Evolutionary conservation across 345 rosid genomes (phyloP).

Genomic region (Punica granatum): DNA sequence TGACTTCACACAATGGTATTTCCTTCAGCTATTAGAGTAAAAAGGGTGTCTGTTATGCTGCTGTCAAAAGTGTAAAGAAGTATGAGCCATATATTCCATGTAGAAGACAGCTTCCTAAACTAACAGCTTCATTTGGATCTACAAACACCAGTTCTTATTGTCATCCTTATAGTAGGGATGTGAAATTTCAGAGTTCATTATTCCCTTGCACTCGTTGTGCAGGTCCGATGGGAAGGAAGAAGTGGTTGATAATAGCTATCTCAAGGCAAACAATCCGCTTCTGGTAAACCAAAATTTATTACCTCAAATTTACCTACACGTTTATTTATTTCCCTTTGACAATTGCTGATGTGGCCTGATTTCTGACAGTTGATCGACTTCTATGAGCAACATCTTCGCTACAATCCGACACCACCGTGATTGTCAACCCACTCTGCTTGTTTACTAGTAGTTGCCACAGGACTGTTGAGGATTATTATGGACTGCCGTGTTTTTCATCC

Average conservation of each 20-base stretch:
- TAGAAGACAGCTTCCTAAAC: background rate
- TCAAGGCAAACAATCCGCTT: constrained; percentile 80
- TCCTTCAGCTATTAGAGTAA: background rate
- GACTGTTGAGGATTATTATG: background rate
- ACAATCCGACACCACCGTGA: constrained; percentile 30
- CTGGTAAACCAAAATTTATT: constrained; percentile 49
- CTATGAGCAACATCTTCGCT: constrained; percentile 91
- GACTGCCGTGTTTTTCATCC: background rate
- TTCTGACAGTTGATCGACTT: constrained; percentile 64
- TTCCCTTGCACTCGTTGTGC: constrained; percentile 6
- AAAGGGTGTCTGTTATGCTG: background rate
- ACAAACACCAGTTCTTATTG: background rate
- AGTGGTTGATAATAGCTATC: constrained; percentile 69
- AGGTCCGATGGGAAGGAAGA: constrained; percentile 95
- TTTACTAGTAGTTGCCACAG: background rate
- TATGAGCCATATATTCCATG: background rate
- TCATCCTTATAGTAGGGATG: background rate
- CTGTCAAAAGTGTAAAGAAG: background rate
- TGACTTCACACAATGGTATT: background rate
- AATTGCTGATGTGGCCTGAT: background rate
- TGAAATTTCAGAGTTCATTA: background rate
- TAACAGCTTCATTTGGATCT: background rate
- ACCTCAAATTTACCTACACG: too few relatives aligned
- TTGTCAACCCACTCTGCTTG: background rate
- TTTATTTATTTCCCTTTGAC: background rate